Conservation (phyloP, 129 eudicot species). For the Glebionis coronaria region DNA sequence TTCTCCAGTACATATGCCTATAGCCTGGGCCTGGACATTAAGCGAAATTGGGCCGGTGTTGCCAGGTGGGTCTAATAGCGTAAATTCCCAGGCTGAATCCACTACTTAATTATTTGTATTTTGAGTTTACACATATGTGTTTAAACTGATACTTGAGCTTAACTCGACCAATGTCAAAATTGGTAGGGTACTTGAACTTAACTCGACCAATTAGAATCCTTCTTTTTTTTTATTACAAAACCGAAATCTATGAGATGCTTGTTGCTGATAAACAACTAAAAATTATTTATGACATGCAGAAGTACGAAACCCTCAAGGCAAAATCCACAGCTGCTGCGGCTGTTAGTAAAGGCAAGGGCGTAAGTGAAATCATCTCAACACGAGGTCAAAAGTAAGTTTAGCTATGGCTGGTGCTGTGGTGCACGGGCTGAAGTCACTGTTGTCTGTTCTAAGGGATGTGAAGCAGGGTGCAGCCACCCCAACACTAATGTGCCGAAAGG, state of each 20-base stretch:
- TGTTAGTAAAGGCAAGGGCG: slow-evolving; percentile 33
- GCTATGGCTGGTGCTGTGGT: slow-evolving; percentile 74
- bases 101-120: no score
- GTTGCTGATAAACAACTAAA: slow-evolving; percentile 88
- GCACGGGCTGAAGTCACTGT: slow-evolving; percentile 63
- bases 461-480: slow-evolving; percentile 29
- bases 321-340: slow-evolving; percentile 68
- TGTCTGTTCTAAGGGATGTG: slow-evolving; percentile 77
- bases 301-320: slow-evolving; percentile 61
- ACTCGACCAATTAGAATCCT: slow-evolving; percentile 74
- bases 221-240: slow-evolving; percentile 90
- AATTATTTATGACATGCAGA: slow-evolving; percentile 79
- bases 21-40: no score
- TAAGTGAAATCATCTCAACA: slow-evolving; percentile 23
- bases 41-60: slow-evolving; percentile 5
- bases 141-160: no score
- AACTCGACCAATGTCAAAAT: no score
- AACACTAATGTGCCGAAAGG: slow-evolving; percentile 62
- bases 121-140: no score
- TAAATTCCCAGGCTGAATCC: no score
- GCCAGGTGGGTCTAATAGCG: no score
- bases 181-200: no score
- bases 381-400: slow-evolving; percentile 58
- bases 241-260: slow-evolving; percentile 82
- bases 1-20: no score